Percentiles rank a stretch among this genome's conserved stretches.
phyloP scores from a whole-genome alignment of 192 early-diverging fungal species.

The Coemansia sp. region DNA sequence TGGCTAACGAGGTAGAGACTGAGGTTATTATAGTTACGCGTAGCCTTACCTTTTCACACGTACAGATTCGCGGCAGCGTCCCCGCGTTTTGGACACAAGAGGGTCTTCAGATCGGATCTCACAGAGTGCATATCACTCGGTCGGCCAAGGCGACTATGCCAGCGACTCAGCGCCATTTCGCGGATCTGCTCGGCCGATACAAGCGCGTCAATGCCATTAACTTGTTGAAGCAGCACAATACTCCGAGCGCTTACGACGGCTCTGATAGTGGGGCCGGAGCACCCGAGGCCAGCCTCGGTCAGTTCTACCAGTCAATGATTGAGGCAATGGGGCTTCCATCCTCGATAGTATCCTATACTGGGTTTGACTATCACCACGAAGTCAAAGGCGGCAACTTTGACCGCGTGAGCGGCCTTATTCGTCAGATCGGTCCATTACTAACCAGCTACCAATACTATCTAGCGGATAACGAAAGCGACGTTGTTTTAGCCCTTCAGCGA shows the following conservation, averaged over 20 bases:
- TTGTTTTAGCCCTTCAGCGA: constrained; percentile 65
- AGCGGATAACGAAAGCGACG: constrained; percentile 59
- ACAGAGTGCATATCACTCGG: constrained; percentile 84
- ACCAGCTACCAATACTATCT: constrained; percentile 70
- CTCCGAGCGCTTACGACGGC: constrained; percentile 31
- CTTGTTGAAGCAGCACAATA: constrained; percentile 63
- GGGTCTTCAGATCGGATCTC: constrained; percentile 77
- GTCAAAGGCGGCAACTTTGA: constrained; percentile 80
- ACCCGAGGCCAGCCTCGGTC: constrained; percentile 66
- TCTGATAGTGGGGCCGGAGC: constrained; percentile 12
- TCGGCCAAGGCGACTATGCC: constrained; percentile 79
- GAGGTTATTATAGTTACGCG: constrained; percentile 74
- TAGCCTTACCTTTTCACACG: constrained; percentile 66
- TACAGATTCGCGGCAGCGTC: constrained; percentile 85
- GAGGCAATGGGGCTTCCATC: constrained; percentile 44
- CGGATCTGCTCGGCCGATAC: constrained; percentile 75
- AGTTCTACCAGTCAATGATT: constrained; percentile 63
- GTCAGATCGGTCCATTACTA: constrained; percentile 54
- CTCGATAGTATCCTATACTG: constrained; percentile 60
- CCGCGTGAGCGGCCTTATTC: constrained; percentile 61
- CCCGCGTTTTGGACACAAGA: constrained; percentile 97
- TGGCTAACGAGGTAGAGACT: constrained; percentile 99
- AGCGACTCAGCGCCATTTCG: constrained; percentile 74
- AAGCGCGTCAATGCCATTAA: constrained; percentile 74
- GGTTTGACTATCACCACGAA: constrained; percentile 83